A percentile compares a stretch with the other conserved stretches of the same genome.
These are phyloP conservation scores for Talaromyces sp. DNA, from an alignment of 2,329 filamentous ascomycete species.

Conservation along the genomic window DNA sequence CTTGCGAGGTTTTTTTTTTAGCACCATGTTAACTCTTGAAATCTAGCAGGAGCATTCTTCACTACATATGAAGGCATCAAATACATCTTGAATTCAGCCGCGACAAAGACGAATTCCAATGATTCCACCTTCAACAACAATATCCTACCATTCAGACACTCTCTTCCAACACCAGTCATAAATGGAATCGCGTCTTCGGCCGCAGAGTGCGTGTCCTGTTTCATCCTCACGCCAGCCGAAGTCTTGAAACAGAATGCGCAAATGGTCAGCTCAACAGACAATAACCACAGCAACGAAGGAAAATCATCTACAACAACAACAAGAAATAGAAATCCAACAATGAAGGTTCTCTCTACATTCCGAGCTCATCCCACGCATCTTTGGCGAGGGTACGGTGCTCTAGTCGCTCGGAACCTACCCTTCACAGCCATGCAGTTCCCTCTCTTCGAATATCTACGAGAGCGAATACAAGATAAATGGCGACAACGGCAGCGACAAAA, in stretches of 20 bases:
- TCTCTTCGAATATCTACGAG: slow-evolving; percentile 69
- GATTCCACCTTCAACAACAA: slow-evolving; percentile 5
- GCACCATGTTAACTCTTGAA: slow-evolving; percentile 11
- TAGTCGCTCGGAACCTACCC: slow-evolving; percentile 76
- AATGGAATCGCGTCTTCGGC: slow-evolving; percentile 68
- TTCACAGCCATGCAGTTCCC: slow-evolving; percentile 88
- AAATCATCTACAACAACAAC: background rate
- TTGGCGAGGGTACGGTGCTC: slow-evolving; percentile 70
- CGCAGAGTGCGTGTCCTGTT: slow-evolving; percentile 78
- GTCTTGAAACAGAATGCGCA: slow-evolving; percentile 93
- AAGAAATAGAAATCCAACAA: slow-evolving; percentile 41
- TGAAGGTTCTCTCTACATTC: slow-evolving; percentile 55
- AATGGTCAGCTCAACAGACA: slow-evolving; percentile 53
- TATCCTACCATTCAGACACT: slow-evolving; percentile 30
- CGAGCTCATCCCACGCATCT: slow-evolving; percentile 50
- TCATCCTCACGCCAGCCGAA: slow-evolving; percentile 82
- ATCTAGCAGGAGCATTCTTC: slow-evolving; percentile 74
- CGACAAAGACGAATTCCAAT: slow-evolving; percentile 13
- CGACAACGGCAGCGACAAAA: slow-evolving; percentile 19
- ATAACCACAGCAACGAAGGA: no score
- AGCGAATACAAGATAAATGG: slow-evolving; percentile 46
- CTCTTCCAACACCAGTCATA: slow-evolving; percentile 61
- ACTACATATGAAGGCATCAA: slow-evolving; percentile 81
- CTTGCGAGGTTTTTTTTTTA: no score
- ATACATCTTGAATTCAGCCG: slow-evolving; percentile 49